These are phyloP conservation scores for Harrya chromipes DNA, from an alignment of 768 basidiomycete species.

Conservation along the genomic window DNA sequence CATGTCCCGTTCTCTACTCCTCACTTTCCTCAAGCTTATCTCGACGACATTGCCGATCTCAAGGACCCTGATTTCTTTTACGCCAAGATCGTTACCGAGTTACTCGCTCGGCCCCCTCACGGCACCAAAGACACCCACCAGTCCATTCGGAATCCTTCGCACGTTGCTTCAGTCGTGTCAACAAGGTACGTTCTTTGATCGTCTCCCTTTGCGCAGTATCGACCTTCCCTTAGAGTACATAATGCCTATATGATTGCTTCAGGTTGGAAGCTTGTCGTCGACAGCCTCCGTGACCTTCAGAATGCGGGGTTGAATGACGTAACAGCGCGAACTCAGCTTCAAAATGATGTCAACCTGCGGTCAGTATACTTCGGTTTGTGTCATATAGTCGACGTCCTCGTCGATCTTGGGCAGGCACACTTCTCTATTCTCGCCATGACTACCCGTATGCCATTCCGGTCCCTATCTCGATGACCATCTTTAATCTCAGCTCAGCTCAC, in stretches of 20 bases:
- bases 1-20: conserved; percentile 2
- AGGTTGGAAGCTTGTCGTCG: conserved; percentile 72
- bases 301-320: conserved; percentile 52
- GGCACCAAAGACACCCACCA: conserved; percentile 24
- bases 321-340: conserved; percentile 51
- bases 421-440: conserved; percentile 70
- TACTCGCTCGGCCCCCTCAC: conserved; percentile 46
- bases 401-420: conserved; percentile 58
- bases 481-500: conserved; percentile 47
- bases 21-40: conserved; percentile 44
- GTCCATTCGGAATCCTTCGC: conserved; percentile 41
- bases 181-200: conserved; percentile 44
- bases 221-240: conserved; percentile 55
- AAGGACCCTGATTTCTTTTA: conserved; percentile 65
- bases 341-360: conserved; percentile 48
- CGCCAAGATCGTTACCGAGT: conserved; percentile 52
- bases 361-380: conserved; percentile 60
- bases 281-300: conserved; percentile 54
- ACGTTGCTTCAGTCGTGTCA: conserved; percentile 57
- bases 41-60: conserved; percentile 68
- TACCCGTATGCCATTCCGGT: conserved; percentile 49
- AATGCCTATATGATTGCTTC: conserved; percentile 82
- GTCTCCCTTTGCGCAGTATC: neutral
- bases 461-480: neutral
- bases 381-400: conserved; percentile 59